phyloP scores from a whole-genome alignment of 2,329 filamentous ascomycete genomes.

The Nothomitra cinnamomea region DNA sequence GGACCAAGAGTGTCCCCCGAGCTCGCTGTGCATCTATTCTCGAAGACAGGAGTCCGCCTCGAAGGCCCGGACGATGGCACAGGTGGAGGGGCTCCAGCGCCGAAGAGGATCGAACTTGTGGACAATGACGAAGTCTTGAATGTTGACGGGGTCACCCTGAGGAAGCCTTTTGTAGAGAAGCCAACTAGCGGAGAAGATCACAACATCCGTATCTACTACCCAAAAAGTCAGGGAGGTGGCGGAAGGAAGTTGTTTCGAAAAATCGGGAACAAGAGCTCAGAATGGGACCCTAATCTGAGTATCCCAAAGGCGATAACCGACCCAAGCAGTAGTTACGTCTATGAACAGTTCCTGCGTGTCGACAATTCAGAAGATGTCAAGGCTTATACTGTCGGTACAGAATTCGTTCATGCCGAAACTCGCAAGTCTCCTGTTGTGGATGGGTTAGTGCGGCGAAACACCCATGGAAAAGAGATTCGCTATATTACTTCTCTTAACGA shows the following conservation, averaged over 20 bases:
- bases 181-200: conserved; percentile 97
- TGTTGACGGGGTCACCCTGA: conserved; percentile 67
- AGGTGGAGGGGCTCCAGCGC: conserved; percentile 36
- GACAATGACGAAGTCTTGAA: conserved; percentile 77
- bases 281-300: conserved; percentile 64
- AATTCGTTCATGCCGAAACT: conserved; percentile 92
- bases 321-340: conserved; percentile 70
- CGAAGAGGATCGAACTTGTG: conserved; percentile 62
- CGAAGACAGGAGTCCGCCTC: conserved; percentile 61
- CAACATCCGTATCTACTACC: conserved; percentile 97
- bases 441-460: conserved; percentile 86
- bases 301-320: conserved; percentile 71
- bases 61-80: conserved; percentile 53
- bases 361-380: conserved; percentile 98
- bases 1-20: conserved; percentile 66
- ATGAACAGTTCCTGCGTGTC: conserved; percentile 91
- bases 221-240: conserved; percentile 69
- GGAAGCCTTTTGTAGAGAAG: conserved; percentile 95
- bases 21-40: conserved; percentile 61
- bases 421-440: conserved; percentile 95
- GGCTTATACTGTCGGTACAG: conserved; percentile 86
- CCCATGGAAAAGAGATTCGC: conserved; percentile 88
- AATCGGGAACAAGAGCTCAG: conserved; percentile 97
- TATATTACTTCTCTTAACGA: conserved; percentile 76
- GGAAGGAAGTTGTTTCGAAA: conserved; percentile 88